Evolutionary conservation across 805 yeast species (phyloP).

Genomic region (Priceomyces castillae): DNA sequence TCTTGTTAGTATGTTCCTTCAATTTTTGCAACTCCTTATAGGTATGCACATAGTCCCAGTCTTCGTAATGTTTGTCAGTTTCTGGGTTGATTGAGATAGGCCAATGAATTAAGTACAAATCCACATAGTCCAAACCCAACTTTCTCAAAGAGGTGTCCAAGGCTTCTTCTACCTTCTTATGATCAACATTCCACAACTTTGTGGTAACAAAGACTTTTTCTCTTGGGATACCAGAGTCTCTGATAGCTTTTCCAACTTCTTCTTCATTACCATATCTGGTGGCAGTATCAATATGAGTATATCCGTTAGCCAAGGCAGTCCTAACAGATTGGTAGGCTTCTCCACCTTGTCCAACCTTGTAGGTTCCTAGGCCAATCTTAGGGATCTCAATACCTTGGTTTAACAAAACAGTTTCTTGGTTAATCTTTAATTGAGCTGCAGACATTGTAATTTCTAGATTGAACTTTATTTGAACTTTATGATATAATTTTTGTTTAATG

Average conservation of each 20-base stretch:
- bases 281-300: conserved; percentile 75
- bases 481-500: too few relatives aligned
- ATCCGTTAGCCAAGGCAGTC: conserved; percentile 63
- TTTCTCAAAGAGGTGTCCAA: conserved; percentile 56
- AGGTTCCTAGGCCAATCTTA: conserved; percentile 71
- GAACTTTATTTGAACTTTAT: too few relatives aligned
- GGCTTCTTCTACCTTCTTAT: conserved; percentile 48
- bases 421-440: conserved; percentile 3
- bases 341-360: conserved; percentile 51
- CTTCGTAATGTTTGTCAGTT: conserved; percentile 15
- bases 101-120: conserved; percentile 76
- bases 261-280: conserved; percentile 61
- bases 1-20: conserved; percentile 21
- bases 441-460: neutral
- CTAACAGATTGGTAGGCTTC: conserved; percentile 57
- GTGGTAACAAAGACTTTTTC: conserved; percentile 65
- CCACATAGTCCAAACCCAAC: conserved; percentile 69
- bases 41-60: conserved; percentile 32
- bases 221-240: conserved; percentile 59
- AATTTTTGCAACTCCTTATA: conserved; percentile 44
- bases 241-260: conserved; percentile 52
- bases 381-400: conserved; percentile 68
- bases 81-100: conserved; percentile 35
- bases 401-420: conserved; percentile 30
- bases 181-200: conserved; percentile 57